A percentile compares a stretch with the other conserved stretches of the same genome.
Evolutionary conservation across 495 filamentous ascomycete genomes (phyloP).

Genomic region (Hypoxylon crocopeplum): DNA sequence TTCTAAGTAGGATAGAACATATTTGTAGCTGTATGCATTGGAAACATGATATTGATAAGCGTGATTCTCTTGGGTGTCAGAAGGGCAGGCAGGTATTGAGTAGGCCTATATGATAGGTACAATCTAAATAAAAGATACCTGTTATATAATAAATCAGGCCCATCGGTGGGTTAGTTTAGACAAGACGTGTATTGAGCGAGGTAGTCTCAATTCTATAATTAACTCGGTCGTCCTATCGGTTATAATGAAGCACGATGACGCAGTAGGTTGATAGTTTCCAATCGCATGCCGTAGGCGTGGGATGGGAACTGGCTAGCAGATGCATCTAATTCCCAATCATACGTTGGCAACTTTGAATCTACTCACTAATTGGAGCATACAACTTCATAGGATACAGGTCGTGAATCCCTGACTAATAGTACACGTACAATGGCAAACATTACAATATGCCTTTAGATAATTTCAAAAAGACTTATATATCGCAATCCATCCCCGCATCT

Average conservation of each 20-base stretch:
- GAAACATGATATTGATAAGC: no score
- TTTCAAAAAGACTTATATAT: not conserved
- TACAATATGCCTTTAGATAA: conserved; percentile 22
- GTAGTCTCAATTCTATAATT: conserved; percentile 5
- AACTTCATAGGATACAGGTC: conserved; percentile 11
- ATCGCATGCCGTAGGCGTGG: not conserved
- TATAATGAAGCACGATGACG: no score
- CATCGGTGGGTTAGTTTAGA: no score
- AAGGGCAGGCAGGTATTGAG: no score
- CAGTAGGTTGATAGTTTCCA: conserved; percentile 7
- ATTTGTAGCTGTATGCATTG: no score
- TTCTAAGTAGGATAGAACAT: no score
- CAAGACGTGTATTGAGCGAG: not conserved
- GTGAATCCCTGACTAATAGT: conserved; percentile 19
- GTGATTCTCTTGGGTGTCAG: no score
- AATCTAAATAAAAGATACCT: no score
- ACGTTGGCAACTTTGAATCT: conserved; percentile 18
- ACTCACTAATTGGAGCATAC: conserved; percentile 25
- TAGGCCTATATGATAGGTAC: no score
- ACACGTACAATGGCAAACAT: conserved; percentile 14
- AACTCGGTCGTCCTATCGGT: not conserved
- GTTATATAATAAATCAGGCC: no score
- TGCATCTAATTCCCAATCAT: conserved; percentile 20
- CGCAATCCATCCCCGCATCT: conserved; percentile 20
- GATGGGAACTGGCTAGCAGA: conserved; percentile 3